Conservation (phyloP, 257 asterid genomes). For the Primulina huaijiensis region DNA sequence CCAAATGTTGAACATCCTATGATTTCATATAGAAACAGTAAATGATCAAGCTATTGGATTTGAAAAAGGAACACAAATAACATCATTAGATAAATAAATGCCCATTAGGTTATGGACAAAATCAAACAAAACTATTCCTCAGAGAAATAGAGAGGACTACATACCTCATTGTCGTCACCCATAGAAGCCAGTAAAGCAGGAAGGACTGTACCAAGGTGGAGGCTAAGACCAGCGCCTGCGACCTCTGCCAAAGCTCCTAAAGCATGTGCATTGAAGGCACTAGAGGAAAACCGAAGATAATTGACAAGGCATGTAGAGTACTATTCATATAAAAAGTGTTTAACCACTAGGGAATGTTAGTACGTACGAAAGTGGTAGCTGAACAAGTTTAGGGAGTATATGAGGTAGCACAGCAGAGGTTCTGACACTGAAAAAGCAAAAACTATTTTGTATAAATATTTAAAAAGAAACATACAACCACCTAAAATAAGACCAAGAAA, state of each 20-base stretch:
- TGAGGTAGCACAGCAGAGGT: constrained; percentile 97
- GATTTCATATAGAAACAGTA: constrained; percentile 22
- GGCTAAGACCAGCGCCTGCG: constrained; percentile 96
- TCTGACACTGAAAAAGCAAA: constrained; percentile 69
- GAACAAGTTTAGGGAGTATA: constrained; percentile 96
- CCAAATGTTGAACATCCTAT: constrained; percentile 64
- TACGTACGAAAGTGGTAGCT: constrained; percentile 87
- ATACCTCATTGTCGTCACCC: constrained; percentile 71
- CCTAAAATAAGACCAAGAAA: constrained; percentile 15
- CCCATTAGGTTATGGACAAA: no score
- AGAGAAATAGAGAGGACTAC: neutral
- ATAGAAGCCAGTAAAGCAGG: constrained; percentile 86
- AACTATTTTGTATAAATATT: constrained; percentile 4
- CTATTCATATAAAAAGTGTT: constrained; percentile 14
- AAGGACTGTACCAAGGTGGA: constrained; percentile 80
- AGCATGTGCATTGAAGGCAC: constrained; percentile 98
- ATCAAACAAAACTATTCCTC: no score
- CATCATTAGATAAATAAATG: no score
- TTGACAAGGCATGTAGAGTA: constrained; percentile 14
- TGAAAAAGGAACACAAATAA: constrained; percentile 14
- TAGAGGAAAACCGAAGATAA: constrained; percentile 35
- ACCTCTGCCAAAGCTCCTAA: constrained; percentile 98
- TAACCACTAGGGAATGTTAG: constrained; percentile 18
- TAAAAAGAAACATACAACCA: constrained; percentile 14
- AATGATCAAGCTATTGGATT: neutral